Conservation (phyloP, 192 early-diverging fungal genomes). For the Radiomyces spectabilis region DNA sequence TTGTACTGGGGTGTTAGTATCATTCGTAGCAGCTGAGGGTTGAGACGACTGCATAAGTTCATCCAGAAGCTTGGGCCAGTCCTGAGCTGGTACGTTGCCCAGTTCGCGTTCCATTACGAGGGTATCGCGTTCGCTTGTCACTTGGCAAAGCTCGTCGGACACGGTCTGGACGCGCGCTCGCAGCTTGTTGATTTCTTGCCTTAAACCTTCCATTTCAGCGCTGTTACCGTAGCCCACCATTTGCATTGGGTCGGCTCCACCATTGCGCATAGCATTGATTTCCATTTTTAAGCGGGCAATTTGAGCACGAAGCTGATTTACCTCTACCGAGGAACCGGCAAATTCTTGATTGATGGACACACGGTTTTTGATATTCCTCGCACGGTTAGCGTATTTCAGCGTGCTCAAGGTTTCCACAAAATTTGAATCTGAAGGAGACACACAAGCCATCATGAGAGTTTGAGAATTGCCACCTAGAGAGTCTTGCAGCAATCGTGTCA, state of each 20-base stretch:
- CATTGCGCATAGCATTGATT: conserved; percentile 24
- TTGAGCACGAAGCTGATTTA: conserved; percentile 42
- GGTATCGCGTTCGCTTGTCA: conserved; percentile 39
- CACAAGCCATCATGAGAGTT: conserved; percentile 92
- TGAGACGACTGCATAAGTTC: background rate
- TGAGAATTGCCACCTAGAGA: conserved; percentile 88
- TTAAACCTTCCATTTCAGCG: no score
- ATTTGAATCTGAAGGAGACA: conserved; percentile 77
- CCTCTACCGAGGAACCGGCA: conserved; percentile 36
- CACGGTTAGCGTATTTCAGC: conserved; percentile 91
- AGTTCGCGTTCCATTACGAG: conserved; percentile 37
- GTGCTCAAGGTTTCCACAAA: conserved; percentile 90
- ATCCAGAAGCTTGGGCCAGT: background rate
- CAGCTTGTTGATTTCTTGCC: conserved; percentile 28
- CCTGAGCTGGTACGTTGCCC: background rate
- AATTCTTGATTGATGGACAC: conserved; percentile 42
- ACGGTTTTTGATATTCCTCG: conserved; percentile 74
- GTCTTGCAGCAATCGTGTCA: conserved; percentile 94
- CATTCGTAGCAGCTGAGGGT: background rate
- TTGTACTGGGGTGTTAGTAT: background rate
- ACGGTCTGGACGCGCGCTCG: conserved; percentile 30
- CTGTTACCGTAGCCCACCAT: no score
- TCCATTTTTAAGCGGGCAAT: conserved; percentile 42
- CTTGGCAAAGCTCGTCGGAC: conserved; percentile 30
- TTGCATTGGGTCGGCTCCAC: no score